Evolutionary conservation across 345 rosid species (phyloP), one percentile per base, ranked within the genome.

Genomic region (Rubroshorea leprosula): DNA sequence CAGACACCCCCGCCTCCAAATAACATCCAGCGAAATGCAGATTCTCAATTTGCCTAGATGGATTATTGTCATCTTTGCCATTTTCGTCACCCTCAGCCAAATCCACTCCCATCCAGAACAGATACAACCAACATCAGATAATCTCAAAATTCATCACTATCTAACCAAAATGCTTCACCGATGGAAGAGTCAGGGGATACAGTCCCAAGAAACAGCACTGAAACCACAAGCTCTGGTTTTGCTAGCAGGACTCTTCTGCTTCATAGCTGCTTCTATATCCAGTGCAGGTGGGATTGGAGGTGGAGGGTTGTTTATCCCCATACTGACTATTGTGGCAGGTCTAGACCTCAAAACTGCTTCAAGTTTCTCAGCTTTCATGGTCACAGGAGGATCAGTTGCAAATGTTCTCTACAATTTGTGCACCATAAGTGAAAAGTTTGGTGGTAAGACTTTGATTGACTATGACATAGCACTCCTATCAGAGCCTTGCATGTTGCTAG

Each of bases 221-320:
- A 71, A 76, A 20, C 46, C 79, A 0, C 60, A 82, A 55, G 38
- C 78, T 15, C 74, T 76, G 0, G 71, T 69, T 29, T 64, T 76
- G 13, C 5, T 74, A 6, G 78, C 98, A 5, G 92, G 81, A 45
- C 27, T 73, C 24, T 59, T 80, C 1, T 86, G 98, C 22, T 91
- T 88, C 74, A 9, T 80, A 4, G 89, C 95, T 38, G 75, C 93
- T 13, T 58, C 90, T 0, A 73, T 89, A n/a, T 89, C 98, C 0
- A 89, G 96, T 61, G 98, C 96, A 1, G 98, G 95, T 15, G 98
- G 96, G 20, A 81, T 89, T 23, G 96, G 98, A 0, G 98, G 93
- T 6, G 98, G 97, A 18, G 98, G 96, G 6, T 62, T 92, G 25
- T 92, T 72, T 60, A 83, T 89, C 27, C 98, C 98, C 0, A 77